Evolutionary conservation across 192 early-diverging fungal genomes (phyloP).

Genomic region (Dissophora globulifera): DNA sequence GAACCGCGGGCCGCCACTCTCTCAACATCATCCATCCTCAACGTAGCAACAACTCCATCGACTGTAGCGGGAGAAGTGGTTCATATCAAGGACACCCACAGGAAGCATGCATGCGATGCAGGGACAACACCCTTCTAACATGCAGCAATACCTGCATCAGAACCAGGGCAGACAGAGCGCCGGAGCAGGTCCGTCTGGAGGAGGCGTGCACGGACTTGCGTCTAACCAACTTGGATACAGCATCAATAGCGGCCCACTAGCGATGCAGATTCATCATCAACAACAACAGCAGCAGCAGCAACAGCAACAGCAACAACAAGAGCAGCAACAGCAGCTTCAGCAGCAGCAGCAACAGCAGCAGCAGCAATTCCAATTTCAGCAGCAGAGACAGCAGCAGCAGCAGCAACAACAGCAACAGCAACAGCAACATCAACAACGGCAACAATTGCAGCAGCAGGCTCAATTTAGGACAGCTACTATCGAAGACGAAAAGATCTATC

Average conservation of each 20-base stretch:
- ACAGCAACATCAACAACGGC: slow-evolving; percentile 39
- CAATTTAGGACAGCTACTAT: slow-evolving; percentile 52
- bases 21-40: no score
- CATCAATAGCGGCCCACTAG: slow-evolving; percentile 24
- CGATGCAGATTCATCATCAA: slow-evolving; percentile 36
- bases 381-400: slow-evolving; percentile 29
- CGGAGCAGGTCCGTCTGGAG: slow-evolving; percentile 4
- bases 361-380: slow-evolving; percentile 21
- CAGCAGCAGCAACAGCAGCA: slow-evolving; percentile 37
- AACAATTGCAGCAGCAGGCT: slow-evolving; percentile 45
- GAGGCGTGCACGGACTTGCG: slow-evolving; percentile 7
- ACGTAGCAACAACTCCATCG: no score
- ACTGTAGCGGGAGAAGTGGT: neutral
- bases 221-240: slow-evolving; percentile 23
- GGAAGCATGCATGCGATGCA: slow-evolving; percentile 25
- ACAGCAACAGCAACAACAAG: slow-evolving; percentile 43
- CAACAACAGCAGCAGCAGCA: slow-evolving; percentile 29
- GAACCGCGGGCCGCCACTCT: neutral
- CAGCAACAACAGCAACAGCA: slow-evolving; percentile 16
- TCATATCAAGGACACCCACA: neutral
- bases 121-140: slow-evolving; percentile 25
- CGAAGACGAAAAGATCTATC: slow-evolving; percentile 89
- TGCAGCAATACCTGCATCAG: slow-evolving; percentile 35
- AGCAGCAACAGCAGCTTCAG: slow-evolving; percentile 60
- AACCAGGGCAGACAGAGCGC: slow-evolving; percentile 22